phyloP scores from a whole-genome alignment of 2,329 filamentous ascomycete species.

The Massarina eburnea region DNA sequence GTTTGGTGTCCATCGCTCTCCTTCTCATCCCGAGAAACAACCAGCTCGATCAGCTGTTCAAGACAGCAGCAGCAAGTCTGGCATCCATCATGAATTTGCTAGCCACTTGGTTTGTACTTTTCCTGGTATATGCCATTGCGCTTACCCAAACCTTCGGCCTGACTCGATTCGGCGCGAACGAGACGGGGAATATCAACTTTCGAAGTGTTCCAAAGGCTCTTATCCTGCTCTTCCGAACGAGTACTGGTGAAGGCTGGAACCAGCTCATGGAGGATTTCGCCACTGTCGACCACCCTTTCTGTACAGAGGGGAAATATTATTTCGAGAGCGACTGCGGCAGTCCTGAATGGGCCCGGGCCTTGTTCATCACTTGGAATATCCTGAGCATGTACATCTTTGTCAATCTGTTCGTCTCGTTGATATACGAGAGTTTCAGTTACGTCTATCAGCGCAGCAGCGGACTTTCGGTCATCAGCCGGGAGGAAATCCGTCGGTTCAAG shows the following conservation, averaged over 20 bases:
- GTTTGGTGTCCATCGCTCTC: slow-evolving; percentile 85
- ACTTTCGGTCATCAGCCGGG: slow-evolving; percentile 84
- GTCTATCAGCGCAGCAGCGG: slow-evolving; percentile 96
- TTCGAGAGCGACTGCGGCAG: slow-evolving; percentile 93
- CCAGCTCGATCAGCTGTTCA: slow-evolving; percentile 96
- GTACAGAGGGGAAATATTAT: slow-evolving; percentile 71
- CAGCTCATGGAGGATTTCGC: slow-evolving; percentile 95
- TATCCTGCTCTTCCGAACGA: slow-evolving; percentile 90
- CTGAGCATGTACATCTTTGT: slow-evolving; percentile 99
- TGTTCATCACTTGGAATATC: slow-evolving; percentile 98
- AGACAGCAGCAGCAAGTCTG: slow-evolving; percentile 92
- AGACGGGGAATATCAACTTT: slow-evolving; percentile 83
- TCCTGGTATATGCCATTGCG: slow-evolving; percentile 94
- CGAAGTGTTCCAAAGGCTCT: slow-evolving; percentile 91
- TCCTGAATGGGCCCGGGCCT: slow-evolving; percentile 77
- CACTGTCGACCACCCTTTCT: slow-evolving; percentile 74
- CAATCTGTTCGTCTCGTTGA: slow-evolving; percentile 95
- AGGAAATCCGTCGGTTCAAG: slow-evolving; percentile 96
- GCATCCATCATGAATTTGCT: slow-evolving; percentile 87
- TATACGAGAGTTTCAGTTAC: slow-evolving; percentile 99
- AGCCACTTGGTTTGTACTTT: slow-evolving; percentile 96
- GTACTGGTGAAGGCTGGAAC: slow-evolving; percentile 96
- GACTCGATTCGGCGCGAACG: slow-evolving; percentile 77
- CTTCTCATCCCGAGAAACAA: slow-evolving; percentile 95
- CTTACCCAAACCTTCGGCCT: slow-evolving; percentile 94